Evolutionary conservation across 257 asterid species (phyloP).

Genomic region (Asclepias syriaca): DNA sequence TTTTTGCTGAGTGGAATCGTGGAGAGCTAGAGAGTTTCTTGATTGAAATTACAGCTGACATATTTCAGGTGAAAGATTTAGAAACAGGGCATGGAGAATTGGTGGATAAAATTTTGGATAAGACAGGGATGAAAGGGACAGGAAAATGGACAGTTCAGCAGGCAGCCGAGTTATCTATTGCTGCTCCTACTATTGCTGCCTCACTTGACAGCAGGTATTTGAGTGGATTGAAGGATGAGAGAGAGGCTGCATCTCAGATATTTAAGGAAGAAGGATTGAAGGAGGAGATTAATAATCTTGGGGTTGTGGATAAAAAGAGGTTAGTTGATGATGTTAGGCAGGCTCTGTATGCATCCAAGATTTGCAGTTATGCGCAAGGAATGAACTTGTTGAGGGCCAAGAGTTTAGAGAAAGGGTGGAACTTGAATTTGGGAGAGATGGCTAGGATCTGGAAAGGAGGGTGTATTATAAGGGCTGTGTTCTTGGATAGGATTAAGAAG

Average conservation of each 20-base stretch:
- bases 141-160: slow-evolving; percentile 99
- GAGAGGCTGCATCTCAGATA: slow-evolving; percentile 54
- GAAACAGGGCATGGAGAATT: slow-evolving; percentile 47
- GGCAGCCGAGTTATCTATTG: slow-evolving; percentile 87
- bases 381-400: slow-evolving; percentile 85
- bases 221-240: slow-evolving; percentile 90
- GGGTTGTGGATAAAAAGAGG: slow-evolving; percentile 58
- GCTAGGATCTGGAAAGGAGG: slow-evolving; percentile 98
- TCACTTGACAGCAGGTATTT: slow-evolving; percentile 68
- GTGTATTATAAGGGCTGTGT: slow-evolving; percentile 87
- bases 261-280: slow-evolving; percentile 55
- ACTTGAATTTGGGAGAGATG: slow-evolving; percentile 76
- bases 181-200: slow-evolving; percentile 93
- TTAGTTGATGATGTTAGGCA: slow-evolving; percentile 93
- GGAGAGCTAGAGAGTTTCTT: slow-evolving; percentile 89
- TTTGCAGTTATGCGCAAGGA: slow-evolving; percentile 94
- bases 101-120: slow-evolving; percentile 85
- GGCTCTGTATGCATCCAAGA: slow-evolving; percentile 84
- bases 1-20: slow-evolving; percentile 71
- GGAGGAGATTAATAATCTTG: slow-evolving; percentile 40
- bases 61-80: slow-evolving; percentile 62
- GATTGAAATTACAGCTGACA: slow-evolving; percentile 77
- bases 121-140: slow-evolving; percentile 82
- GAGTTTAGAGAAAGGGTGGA: slow-evolving; percentile 87
- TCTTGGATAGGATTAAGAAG: slow-evolving; percentile 87